Evolutionary conservation across 1,139 yeast species (phyloP), one percentile per base, ranked within the genome.

Genomic region (Arxiozyma bovina): DNA sequence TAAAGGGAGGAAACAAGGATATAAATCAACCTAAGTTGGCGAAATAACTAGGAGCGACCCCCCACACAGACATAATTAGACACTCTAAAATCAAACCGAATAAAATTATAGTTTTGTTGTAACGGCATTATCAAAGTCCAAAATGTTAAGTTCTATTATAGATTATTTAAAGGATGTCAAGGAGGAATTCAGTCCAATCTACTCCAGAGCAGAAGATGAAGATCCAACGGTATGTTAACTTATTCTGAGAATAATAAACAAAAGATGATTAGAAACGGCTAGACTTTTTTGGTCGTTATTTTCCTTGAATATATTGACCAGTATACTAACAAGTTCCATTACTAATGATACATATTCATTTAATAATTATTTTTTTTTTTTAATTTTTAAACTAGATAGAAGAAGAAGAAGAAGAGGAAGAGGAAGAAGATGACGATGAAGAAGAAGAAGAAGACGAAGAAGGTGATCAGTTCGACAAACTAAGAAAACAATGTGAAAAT

Each of bases 361-460:
- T 6, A 27, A 7, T 27, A 23, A 23, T 27, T 27, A 30, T 7
- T 3, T n/a, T 45, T 45, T n/a, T 17, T 7, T 11, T 45, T 45
- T n/a, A n/a, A 23, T 21, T 45, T 25, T 45, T 3, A 27, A 25
- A 18, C 34, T 40, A 45, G 48, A 30, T 45, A 25, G 73, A 68
- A 0, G 73, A 69, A 43, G 70, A 66, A 0, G 70, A 77, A 1
- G 88, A 79, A 0, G 88, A 80, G 0, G 87, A 80, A 0, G 87
- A 82, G 0, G 87, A 82, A 0, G 87, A 83, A 0, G 88, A 82
- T 0, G 87, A 83, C 0, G 88, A 82, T 0, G 91, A 84, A 0
- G 90, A 84, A 0, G 93, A 85, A 1, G 93, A 86, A 30, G 94
- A 86, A 60, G 94, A 85, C 54, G 93, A 83, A 70, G 74, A 68